These are phyloP conservation scores for Colletotrichum ledebouriae DNA, from an alignment of 2,329 filamentous ascomycete genomes.

Conservation along the genomic window DNA sequence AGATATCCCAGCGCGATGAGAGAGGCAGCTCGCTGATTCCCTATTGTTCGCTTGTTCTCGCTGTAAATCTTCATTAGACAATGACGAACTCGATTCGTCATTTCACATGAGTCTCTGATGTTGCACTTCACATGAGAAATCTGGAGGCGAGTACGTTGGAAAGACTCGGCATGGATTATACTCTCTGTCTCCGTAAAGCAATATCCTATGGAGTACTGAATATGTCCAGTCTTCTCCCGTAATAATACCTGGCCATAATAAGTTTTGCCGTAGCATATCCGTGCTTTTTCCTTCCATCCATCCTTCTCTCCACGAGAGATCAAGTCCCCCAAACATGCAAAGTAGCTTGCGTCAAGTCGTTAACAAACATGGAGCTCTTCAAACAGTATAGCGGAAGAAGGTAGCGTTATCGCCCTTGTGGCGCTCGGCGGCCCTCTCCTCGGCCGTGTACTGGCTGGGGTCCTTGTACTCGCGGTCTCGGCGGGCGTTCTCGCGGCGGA, in stretches of 20 bases:
- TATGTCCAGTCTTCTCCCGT: not conserved
- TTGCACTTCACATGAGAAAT: not conserved
- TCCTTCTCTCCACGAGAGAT: not conserved
- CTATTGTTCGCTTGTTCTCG: too few species aligned
- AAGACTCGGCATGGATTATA: constrained; percentile 4
- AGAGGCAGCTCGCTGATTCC: too few species aligned
- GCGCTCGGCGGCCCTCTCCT: constrained; percentile 65
- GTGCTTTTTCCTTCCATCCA: not conserved
- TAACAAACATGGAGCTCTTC: constrained; percentile 16
- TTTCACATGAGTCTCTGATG: too few species aligned
- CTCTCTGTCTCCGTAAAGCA: constrained; percentile 9
- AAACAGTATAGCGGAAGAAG: constrained; percentile 68
- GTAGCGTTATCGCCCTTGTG: constrained; percentile 70
- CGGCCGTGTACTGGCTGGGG: constrained; percentile 63
- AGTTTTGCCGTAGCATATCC: not conserved
- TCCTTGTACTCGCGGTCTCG: constrained; percentile 63
- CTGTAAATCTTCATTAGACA: too few species aligned
- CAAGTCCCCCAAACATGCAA: not conserved
- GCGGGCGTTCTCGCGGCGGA: constrained; percentile 67
- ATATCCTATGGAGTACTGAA: constrained; percentile 3
- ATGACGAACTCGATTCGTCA: too few species aligned
- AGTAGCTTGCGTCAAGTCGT: not conserved
- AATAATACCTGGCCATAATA: not conserved
- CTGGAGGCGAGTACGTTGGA: not conserved
- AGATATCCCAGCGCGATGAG: too few species aligned